Base-by-base conservation (phyloP, 1,284 basidiomycete genomes). In the Boletus sp. region DNA sequence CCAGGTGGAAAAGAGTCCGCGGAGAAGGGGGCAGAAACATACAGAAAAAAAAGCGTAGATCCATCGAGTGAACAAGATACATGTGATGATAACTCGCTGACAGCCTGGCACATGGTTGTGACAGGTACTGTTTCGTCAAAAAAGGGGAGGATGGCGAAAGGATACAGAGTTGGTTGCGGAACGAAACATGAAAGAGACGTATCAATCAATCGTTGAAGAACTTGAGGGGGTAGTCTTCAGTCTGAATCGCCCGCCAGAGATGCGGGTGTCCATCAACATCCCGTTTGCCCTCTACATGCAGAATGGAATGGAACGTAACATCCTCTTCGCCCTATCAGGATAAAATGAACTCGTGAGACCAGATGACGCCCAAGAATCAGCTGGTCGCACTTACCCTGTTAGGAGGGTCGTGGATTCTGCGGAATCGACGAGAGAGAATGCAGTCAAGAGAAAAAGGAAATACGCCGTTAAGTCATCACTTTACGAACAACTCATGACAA, bases 331-430 rank as follows among this genome's bases (percentile, higher is more conserved):
- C 88, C 86, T 91, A 61, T 42, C 53, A 55, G 57, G 53, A 60
- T 46, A 45, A 59, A 59, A 50, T 52, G 18, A 41, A 56, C 41
- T 48, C 48, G 55, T 63, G 58, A 60, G 55, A 63, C 27, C 13
- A n/a, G 24, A 35, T 18, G 16, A 39, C 7, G 18, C 44, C 53
- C 35, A 57, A 27, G 35, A 41, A 49, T 55, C 44, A 46, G 50
- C 37, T 53, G 36, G 37, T 65, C 77, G 56, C 41, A 57, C 64
- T 65, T 71, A 86, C 88, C 71, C 80, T 78, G 74, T 88, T 86
- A 1, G 86, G 87, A 51, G 89, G 84, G 67, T 91, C 88, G 65
- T 91, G 88, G 62, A 91, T 85, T 61, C 80, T 82, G 66, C 42
- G 56, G 58, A 61, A 66, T 51, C 55, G 47, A 64, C 35, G 13